Conservation (phyloP, 2,329 filamentous ascomycete genomes). For the Ophiostoma ulmi region DNA sequence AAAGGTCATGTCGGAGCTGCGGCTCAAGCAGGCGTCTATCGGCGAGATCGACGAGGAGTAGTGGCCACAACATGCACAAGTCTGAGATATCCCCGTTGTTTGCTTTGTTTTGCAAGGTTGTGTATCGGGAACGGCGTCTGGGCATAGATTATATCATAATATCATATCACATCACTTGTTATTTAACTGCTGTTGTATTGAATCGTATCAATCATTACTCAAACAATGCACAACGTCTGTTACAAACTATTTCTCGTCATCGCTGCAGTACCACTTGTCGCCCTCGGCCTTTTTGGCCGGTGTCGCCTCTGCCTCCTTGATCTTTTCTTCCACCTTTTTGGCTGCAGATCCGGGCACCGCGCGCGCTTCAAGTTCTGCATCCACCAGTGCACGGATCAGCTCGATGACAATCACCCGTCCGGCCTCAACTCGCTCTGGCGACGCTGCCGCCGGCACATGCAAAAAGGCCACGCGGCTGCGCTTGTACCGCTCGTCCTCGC, state of each 20-base stretch:
- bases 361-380: slow-evolving; percentile 41
- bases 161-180: background rate
- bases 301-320: background rate
- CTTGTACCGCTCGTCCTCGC: background rate
- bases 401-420: slow-evolving; percentile 51
- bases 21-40: slow-evolving; percentile 36
- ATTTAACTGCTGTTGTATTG: no score
- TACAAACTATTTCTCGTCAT: background rate
- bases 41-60: slow-evolving; percentile 36
- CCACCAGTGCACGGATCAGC: slow-evolving; percentile 53
- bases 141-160: background rate
- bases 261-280: slow-evolving; percentile 14
- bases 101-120: background rate
- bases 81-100: no score
- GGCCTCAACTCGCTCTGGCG: slow-evolving; percentile 43
- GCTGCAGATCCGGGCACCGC: background rate
- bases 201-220: no score
- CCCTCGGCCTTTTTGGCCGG: background rate
- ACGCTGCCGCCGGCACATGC: slow-evolving; percentile 61
- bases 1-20: slow-evolving; percentile 40
- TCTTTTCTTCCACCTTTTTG: background rate
- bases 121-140: background rate
- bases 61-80: no score
- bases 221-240: no score
- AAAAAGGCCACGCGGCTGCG: slow-evolving; percentile 59